Evolutionary conservation across 2,329 filamentous ascomycete genomes (phyloP), one percentile per base, ranked within the genome.

Genomic region (Ascocoryne sarcoides): DNA sequence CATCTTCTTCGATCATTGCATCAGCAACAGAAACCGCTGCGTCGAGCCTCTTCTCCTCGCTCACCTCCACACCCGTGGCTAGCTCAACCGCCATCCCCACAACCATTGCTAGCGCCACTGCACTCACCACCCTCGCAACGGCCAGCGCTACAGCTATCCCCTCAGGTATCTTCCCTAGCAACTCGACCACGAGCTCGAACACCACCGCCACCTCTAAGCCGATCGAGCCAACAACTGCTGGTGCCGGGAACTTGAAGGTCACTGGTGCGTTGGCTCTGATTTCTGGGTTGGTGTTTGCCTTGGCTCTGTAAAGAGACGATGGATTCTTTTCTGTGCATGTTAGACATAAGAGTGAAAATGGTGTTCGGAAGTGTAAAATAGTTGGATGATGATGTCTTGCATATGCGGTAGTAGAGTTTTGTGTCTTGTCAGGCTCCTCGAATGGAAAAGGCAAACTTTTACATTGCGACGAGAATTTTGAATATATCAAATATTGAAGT

Each of bases 231-330:
- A 8, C 32, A 21, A 35, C 7, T 20, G 18, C 16, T 4, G 20
- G 14, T 8, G 28, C 16, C 3, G 37, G 12, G 7, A 18, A 20
- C 5, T 15, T 20, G 17, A 23, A 14, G 10, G 28, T 20, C 12
- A 26, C 12, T 10, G 30, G 29, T 18, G 17, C 16, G 15, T 33
- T 39, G 16, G 37, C 37, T 10, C 14, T 39, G 17, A n/a, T 39
- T 14, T 28, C 28, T 3, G 37, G 37, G 16, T 8, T 33, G 15
- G 12, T 39, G 10, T 17, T 39, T 16, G 37, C 37, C 4, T 23
- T 39, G 5, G 16, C 19, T 3, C 15, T 39, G 18, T 39, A 32
- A 44, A 37, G 14, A 16, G 28, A 10, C 15, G 28, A n/a, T n/a
- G n/a, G n/a, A n/a, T n/a, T n/a, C n/a, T n/a, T n/a, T n/a, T n/a